Conservation (phyloP, 768 basidiomycete species). For the Lactarius akahatsu region DNA sequence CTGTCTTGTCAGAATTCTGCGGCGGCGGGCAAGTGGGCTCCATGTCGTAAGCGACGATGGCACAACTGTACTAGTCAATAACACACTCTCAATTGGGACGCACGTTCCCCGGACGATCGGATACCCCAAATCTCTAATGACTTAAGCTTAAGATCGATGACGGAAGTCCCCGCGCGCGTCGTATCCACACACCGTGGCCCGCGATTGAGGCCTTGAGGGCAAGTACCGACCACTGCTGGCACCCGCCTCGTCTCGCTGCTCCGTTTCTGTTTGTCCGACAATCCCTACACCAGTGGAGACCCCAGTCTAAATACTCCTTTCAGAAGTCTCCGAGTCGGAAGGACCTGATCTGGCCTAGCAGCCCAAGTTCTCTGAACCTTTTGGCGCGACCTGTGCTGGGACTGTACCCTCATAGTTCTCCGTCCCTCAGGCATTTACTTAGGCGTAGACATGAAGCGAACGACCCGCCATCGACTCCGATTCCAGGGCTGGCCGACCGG, state of each 20-base stretch:
- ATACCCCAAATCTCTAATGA: neutral
- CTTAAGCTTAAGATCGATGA: neutral
- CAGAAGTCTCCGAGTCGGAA: neutral
- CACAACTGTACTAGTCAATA: neutral
- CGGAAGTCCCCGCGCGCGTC: neutral
- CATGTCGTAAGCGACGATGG: neutral
- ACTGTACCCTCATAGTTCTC: neutral
- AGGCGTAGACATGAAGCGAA: neutral
- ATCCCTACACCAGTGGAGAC: neutral
- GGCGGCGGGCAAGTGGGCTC: neutral
- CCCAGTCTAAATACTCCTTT: neutral
- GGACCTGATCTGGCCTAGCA: neutral
- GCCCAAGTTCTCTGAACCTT: neutral
- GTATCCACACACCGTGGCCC: neutral
- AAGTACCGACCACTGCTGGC: neutral
- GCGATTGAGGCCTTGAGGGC: no score
- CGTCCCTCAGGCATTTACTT: neutral
- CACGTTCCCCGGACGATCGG: conserved; percentile 1
- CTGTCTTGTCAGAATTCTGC: neutral
- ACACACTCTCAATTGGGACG: neutral
- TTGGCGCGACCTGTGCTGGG: neutral
- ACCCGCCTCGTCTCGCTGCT: neutral
- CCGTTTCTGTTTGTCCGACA: neutral
- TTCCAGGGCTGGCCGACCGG: neutral
- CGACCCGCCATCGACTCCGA: neutral